These are phyloP conservation scores for Dryas drummondii DNA, from an alignment of 306 rosid genomes.

Conservation along the genomic window DNA sequence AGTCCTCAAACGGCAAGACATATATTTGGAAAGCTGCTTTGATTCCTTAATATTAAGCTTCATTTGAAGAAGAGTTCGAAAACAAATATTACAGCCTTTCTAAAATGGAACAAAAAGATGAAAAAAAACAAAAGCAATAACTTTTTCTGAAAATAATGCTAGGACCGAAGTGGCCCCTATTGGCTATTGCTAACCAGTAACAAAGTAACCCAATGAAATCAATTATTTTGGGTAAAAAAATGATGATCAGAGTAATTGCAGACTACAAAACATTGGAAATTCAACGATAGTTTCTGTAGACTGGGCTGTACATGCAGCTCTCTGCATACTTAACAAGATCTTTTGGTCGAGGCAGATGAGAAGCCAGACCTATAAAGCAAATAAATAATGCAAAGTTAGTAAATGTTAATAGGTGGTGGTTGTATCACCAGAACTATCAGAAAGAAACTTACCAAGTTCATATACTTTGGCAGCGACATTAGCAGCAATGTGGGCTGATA, in stretches of 20 bases:
- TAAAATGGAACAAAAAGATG: not conserved
- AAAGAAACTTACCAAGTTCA: slow-evolving; percentile 68
- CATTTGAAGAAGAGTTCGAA: not conserved
- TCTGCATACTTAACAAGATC: slow-evolving; percentile 90
- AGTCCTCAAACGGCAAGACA: not conserved
- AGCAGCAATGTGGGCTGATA: slow-evolving; percentile 95
- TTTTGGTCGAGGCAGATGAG: slow-evolving; percentile 88
- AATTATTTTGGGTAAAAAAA: not conserved
- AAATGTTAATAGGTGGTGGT: not conserved
- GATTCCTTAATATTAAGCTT: not conserved
- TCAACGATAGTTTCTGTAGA: slow-evolving; percentile 76
- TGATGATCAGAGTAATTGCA: not conserved
- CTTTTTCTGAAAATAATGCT: not conserved
- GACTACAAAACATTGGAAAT: not conserved
- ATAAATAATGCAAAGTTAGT: slow-evolving; percentile 14
- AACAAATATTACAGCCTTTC: not conserved
- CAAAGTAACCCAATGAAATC: not conserved
- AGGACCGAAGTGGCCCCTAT: not conserved
- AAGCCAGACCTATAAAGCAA: slow-evolving; percentile 70
- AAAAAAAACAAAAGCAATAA: not conserved
- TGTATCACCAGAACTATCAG: slow-evolving; percentile 6
- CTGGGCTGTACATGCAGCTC: slow-evolving; percentile 96
- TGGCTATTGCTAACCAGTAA: too few relatives aligned
- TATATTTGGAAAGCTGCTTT: not conserved
- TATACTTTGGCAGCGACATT: slow-evolving; percentile 82